These are phyloP conservation scores for Talaromyces nanjingensis DNA, from an alignment of 495 filamentous ascomycete genomes.

Conservation along the genomic window DNA sequence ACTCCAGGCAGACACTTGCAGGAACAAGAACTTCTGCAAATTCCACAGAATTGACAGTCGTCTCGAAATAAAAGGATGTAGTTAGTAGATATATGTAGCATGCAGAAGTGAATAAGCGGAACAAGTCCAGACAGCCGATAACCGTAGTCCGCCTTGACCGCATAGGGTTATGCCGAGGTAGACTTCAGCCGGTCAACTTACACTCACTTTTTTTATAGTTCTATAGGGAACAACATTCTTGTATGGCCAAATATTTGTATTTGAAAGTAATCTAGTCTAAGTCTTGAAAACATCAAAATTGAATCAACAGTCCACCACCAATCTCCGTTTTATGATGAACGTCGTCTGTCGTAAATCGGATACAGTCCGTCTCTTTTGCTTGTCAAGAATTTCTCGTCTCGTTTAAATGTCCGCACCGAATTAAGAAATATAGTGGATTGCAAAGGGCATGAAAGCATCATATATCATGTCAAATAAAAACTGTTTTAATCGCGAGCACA, in stretches of 20 bases:
- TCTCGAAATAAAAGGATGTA: not conserved
- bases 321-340: not conserved
- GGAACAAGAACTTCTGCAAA: not conserved
- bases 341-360: not conserved
- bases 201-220: not conserved
- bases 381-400: not conserved
- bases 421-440: not conserved
- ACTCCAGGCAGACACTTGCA: not conserved
- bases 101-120: not conserved
- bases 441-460: not conserved
- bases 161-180: slow-evolving; percentile 1
- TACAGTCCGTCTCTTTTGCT: not conserved
- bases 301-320: not conserved
- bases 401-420: not conserved
- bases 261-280: not conserved
- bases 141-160: not conserved
- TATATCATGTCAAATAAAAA: slow-evolving; percentile 5
- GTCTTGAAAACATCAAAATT: not conserved
- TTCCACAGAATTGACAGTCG: not conserved
- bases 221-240: not conserved
- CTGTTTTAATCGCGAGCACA: not conserved
- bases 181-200: not conserved
- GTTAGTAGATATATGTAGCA: not conserved
- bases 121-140: not conserved
- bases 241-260: not conserved